phyloP scores from a whole-genome alignment of 129 eudicot species.

The Flaveria linearis region DNA sequence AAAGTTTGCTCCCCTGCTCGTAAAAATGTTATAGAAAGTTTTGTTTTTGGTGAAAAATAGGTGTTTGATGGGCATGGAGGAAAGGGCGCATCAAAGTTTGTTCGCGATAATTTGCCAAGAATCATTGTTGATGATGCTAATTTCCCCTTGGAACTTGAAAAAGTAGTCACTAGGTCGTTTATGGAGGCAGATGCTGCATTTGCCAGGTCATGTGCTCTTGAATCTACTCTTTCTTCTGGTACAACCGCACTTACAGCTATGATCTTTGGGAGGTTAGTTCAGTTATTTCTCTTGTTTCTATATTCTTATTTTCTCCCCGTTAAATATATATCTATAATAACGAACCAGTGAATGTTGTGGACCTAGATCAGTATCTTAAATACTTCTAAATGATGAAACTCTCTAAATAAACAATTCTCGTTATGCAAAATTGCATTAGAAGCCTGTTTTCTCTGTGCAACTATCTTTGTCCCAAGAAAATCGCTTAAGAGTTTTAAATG shows the following conservation, averaged over 20 bases:
- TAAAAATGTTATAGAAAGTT: not conserved
- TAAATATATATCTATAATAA: not conserved
- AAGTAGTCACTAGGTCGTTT: slow-evolving; percentile 80
- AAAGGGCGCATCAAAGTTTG: slow-evolving; percentile 83
- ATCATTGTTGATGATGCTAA: slow-evolving; percentile 84
- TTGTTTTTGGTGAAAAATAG: slow-evolving; percentile 38
- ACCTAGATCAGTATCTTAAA: not conserved
- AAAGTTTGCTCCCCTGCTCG: not conserved
- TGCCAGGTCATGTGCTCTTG: slow-evolving; percentile 71
- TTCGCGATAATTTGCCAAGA: slow-evolving; percentile 77
- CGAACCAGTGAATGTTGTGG: not conserved
- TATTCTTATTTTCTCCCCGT: not conserved
- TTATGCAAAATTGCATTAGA: not conserved
- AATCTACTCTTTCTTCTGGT: slow-evolving; percentile 79
- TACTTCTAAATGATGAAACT: not conserved
- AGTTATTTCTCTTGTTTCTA: not conserved
- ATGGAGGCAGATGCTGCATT: slow-evolving; percentile 78
- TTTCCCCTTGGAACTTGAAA: slow-evolving; percentile 85
- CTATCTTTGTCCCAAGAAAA: not conserved
- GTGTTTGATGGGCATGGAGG: slow-evolving; percentile 99
- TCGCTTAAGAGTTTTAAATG: not conserved
- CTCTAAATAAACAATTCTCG: not conserved
- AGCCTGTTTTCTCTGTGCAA: not conserved
- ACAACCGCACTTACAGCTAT: slow-evolving; percentile 94
- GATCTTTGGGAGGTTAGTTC: slow-evolving; percentile 79